These are phyloP conservation scores for Petrea volubilis DNA, from an alignment of 257 asterid genomes.

Conservation along the genomic window DNA sequence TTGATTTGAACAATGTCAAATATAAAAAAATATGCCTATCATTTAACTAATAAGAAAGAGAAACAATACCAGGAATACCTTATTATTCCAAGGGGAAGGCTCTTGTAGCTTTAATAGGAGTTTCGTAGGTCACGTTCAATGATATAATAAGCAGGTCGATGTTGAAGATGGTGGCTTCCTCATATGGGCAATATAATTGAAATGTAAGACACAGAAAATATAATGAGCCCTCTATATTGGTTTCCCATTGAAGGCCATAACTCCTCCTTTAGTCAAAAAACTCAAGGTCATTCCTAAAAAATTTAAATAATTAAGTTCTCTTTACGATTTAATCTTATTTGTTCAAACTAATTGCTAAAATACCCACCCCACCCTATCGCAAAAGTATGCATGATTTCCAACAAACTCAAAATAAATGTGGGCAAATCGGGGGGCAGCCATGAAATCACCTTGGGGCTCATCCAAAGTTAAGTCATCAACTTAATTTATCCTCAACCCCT, in stretches of 20 bases:
- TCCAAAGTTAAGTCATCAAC: conserved; percentile 50
- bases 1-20: conserved; percentile 2
- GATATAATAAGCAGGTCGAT: background rate
- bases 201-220: too few species aligned
- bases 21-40: background rate
- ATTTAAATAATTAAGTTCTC: background rate
- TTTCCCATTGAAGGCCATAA: background rate
- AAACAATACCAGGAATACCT: too few species aligned
- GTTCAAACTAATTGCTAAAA: background rate
- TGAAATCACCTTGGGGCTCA: conserved; percentile 54
- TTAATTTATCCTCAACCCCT: conserved; percentile 59
- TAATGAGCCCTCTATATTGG: background rate
- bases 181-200: too few species aligned
- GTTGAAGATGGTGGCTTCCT: too few species aligned
- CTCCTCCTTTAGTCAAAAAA: background rate
- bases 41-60: too few species aligned
- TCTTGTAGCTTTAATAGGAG: background rate
- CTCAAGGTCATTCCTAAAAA: background rate
- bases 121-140: background rate
- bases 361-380: too few species aligned
- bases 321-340: background rate
- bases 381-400: background rate
- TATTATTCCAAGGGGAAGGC: too few species aligned
- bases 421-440: background rate
- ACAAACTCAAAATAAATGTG: background rate